Evolutionary conservation across 306 rosid species (phyloP).

Genomic region (Abrus pulchellus): DNA sequence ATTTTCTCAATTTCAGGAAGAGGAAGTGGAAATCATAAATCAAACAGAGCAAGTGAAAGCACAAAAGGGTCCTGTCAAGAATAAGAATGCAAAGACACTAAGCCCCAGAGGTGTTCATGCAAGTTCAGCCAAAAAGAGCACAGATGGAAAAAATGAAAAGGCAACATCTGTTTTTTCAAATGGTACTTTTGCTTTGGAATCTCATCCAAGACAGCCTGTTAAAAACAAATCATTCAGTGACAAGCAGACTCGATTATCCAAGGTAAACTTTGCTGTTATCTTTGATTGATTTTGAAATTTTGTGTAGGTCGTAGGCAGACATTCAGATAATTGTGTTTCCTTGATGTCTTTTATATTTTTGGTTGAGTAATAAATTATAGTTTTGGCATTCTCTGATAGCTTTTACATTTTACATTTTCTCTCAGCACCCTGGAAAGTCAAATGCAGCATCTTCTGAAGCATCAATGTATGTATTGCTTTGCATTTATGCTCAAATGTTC

Average conservation of each 20-base stretch:
- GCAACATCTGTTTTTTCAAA: constrained; percentile 66
- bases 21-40: constrained; percentile 53
- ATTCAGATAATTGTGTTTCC: constrained; percentile 17
- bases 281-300: constrained; percentile 35
- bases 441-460: constrained; percentile 70
- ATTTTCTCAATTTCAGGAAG: constrained; percentile 58
- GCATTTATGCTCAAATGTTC: constrained; percentile 33
- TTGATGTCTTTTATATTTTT: constrained; percentile 23
- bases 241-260: constrained; percentile 62
- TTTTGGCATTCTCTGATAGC: constrained; percentile 54
- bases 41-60: constrained; percentile 55
- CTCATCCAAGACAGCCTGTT: constrained; percentile 61
- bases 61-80: constrained; percentile 60
- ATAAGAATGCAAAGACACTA: constrained; percentile 65
- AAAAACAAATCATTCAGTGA: constrained; percentile 62
- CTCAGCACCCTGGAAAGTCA: constrained; percentile 77
- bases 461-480: constrained; percentile 63
- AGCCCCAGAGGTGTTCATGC: constrained; percentile 55
- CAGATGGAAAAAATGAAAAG: constrained; percentile 69
- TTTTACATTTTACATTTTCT: constrained; percentile 47
- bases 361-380: constrained; percentile 12
- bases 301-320: background rate
- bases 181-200: constrained; percentile 62
- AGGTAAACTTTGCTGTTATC: constrained; percentile 54
- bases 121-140: constrained; percentile 56